A percentile compares a stretch with the other conserved stretches of the same genome.
Conservation (phyloP, 768 basidiomycete genomes). For the Serendipita sp. region DNA sequence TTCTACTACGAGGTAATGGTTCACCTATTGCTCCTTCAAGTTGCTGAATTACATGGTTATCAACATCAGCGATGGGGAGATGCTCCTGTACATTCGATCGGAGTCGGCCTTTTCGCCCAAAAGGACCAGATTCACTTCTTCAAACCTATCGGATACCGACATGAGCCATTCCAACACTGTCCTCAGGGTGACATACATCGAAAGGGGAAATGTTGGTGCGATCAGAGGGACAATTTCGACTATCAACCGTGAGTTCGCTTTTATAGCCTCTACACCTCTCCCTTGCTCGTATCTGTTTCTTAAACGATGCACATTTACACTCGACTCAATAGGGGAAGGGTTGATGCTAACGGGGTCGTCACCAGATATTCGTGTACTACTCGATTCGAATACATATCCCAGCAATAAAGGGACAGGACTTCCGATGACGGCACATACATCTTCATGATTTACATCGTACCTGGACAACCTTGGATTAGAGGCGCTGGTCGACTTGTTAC, state of each 20-base stretch:
- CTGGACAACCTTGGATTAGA: too few species aligned
- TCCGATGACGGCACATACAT: too few species aligned
- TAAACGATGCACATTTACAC: not conserved
- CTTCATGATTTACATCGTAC: too few species aligned
- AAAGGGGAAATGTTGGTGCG: slow-evolving; percentile 32
- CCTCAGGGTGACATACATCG: slow-evolving; percentile 24
- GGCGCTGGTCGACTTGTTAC: too few species aligned
- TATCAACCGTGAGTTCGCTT: not conserved
- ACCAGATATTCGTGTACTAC: not conserved
- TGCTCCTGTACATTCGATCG: slow-evolving; percentile 35
- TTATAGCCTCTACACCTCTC: not conserved
- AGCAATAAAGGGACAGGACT: too few species aligned
- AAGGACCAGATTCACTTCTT: slow-evolving; percentile 58
- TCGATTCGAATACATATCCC: not conserved
- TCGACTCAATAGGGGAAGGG: not conserved
- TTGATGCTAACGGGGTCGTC: not conserved
- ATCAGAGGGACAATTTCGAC: slow-evolving; percentile 38
- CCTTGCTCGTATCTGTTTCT: not conserved
- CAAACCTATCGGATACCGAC: slow-evolving; percentile 49
- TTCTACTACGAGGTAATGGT: slow-evolving; percentile 22
- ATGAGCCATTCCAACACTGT: slow-evolving; percentile 41
- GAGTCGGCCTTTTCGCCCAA: slow-evolving; percentile 29
- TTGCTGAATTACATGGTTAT: not conserved
- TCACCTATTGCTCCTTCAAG: not conserved
- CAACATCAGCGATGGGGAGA: slow-evolving; percentile 28